Percentiles rank a stretch among this genome's conserved stretches.
These are phyloP conservation scores for Pelargonium nanum DNA, from an alignment of 345 rosid genomes.

Conservation along the genomic window DNA sequence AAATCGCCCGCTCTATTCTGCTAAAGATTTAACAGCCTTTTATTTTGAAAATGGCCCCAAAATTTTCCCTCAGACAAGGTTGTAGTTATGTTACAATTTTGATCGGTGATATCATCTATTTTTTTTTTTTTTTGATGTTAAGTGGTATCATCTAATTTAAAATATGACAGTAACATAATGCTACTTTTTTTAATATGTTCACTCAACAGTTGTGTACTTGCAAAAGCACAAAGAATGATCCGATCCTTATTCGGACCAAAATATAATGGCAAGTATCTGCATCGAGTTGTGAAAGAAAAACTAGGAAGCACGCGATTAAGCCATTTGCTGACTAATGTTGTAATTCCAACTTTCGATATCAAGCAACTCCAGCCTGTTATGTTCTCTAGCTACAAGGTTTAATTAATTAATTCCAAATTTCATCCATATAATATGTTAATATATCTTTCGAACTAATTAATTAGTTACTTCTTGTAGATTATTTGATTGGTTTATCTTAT, in stretches of 20 bases:
- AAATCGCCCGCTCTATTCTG: conserved; percentile 54
- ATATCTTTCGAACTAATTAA: background rate
- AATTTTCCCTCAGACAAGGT: conserved; percentile 45
- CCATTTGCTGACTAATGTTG: conserved; percentile 17
- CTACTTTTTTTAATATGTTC: no score
- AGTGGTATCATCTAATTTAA: no score
- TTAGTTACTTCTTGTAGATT: background rate
- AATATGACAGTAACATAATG: no score
- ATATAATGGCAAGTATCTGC: conserved; percentile 1
- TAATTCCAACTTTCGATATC: conserved; percentile 26
- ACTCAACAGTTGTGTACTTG: background rate
- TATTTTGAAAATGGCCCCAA: conserved; percentile 40
- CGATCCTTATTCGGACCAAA: background rate
- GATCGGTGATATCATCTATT: no score
- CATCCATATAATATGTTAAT: background rate
- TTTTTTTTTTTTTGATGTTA: no score
- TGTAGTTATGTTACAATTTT: background rate
- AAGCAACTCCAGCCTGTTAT: conserved; percentile 16
- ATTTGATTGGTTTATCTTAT: background rate
- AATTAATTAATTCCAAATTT: background rate
- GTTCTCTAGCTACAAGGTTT: conserved; percentile 16
- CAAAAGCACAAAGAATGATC: background rate
- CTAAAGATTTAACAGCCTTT: conserved; percentile 48
- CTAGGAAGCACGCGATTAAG: background rate
- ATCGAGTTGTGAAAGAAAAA: background rate